Evolutionary conservation across 495 filamentous ascomycete species (phyloP), one percentile per base, ranked within the genome.

Genomic region (Penicillium manginii): DNA sequence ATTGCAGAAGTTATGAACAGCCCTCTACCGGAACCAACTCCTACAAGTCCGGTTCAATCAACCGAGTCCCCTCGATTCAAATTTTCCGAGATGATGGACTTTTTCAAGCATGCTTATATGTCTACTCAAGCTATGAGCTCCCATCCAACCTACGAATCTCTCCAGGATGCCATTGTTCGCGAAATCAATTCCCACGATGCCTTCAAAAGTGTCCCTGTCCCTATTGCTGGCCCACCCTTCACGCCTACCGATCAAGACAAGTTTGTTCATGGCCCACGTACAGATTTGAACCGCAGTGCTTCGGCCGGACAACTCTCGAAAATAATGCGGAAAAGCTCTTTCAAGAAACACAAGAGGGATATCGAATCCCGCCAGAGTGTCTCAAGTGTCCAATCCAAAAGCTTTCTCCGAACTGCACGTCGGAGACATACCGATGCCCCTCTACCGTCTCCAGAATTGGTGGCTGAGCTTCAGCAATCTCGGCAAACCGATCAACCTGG

Each of bases 161-260:
- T 80, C 10, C 76, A 80, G 53, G 78, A 80, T 62, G 74, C 76
- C 35, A 80, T 80, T 43, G 63, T 80, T 22, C 71, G 78, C 11
- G 78, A 80, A 54, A 77, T 80, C 52, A 80, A 80, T 37, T 80
- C 78, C 2, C 78, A 80, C 47, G 78, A 80, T 40, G 78, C 78
- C 12, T 80, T 80, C 52, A 67, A 62, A 17, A 67, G 68, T 15
- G 71, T 80, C 9, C 72, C 76, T 40, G 40, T 73, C 43, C 71
- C 76, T 17, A 61, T 54, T n/a, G 57, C 62, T 22, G 77, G 74
- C 0, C 69, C 73, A 14, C 69, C 70, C 3, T 74, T 77, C 47
- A 78, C 75, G 1, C 78, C 77, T 12, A 67, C 71, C 5, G 21
- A 64, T 56, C 58, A 73, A 26, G 58, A 56, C 12, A 65, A 65